Percentiles rank a stretch among this genome's conserved stretches.
phyloP scores from a whole-genome alignment of 2,329 filamentous ascomycete species.

The Phialocephala subalpina region DNA sequence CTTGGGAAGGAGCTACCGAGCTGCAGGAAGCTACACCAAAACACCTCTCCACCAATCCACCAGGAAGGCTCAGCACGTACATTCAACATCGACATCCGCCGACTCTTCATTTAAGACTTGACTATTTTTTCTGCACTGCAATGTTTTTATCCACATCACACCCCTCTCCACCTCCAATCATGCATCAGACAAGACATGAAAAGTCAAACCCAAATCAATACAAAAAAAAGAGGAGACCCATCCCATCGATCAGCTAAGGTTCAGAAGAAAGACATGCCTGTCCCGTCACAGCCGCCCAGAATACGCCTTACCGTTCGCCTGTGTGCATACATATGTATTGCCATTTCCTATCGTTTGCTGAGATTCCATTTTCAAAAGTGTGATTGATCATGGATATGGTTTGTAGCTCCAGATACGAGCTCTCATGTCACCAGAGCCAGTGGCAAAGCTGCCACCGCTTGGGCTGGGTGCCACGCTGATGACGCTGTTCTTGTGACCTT shows the following conservation, averaged over 20 bases:
- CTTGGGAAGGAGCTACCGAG: too few species aligned
- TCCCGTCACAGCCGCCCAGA: not conserved
- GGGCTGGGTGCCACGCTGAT: constrained; percentile 97
- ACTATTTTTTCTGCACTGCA: not conserved
- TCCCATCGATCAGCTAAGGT: not conserved
- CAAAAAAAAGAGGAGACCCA: constrained; percentile 7
- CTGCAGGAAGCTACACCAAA: too few species aligned
- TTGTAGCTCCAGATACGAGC: constrained; percentile 95
- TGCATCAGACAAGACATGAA: not conserved
- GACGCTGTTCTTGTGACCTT: constrained; percentile 98
- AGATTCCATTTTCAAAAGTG: not conserved
- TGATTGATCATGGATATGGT: constrained; percentile 24
- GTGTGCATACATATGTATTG: constrained; percentile 11
- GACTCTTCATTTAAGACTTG: not conserved
- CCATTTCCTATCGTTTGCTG: constrained; percentile 6
- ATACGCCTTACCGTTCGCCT: constrained; percentile 23
- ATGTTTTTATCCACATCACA: not conserved
- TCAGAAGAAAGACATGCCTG: constrained; percentile 7
- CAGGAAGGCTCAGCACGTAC: not conserved
- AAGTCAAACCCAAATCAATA: constrained; percentile 7
- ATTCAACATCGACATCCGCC: not conserved
- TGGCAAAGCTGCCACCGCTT: constrained; percentile 84
- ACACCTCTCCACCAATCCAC: too few species aligned
- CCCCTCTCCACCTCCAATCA: not conserved
- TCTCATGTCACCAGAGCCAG: constrained; percentile 96